Evolutionary conservation across 345 rosid genomes (phyloP), one percentile per base, ranked within the genome.

Genomic region (Rubroshorea leprosula): DNA sequence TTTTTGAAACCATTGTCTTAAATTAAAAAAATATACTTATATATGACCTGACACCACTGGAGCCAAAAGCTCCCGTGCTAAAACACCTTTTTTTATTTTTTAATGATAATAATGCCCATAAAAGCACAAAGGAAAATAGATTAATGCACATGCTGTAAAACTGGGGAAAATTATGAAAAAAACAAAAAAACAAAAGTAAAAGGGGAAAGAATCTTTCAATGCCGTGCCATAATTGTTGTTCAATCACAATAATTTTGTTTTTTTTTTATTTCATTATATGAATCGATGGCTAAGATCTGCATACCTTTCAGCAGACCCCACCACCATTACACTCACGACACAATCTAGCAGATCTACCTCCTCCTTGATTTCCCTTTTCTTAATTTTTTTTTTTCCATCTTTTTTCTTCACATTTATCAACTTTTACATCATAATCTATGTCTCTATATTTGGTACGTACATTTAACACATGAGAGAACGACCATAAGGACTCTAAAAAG

Each of bases 271-370:
- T 69, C 51, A 25, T 25, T 56, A 45, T 25, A 60, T 26, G 66
- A 70, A 31, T 68, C 49, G 66, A 61, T 68, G 70, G 81, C 62
- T 60, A 23, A 61, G 73, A 75, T 64, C 74, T 68, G 70, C 74
- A 63, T 57, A 56, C 68, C 63, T 75, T 78, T 79, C 53, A 64
- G 83, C 79, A 80, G 72, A 72, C 68, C 72, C 77, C 58, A 65
- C 65, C 63, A 61, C 49, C 48, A 64, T 70, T 72, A 68, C 58
- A 41, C 1, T 4, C 17, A 29, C 39, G n/a, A n/a, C 29, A 58
- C 49, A 66, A 65, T 54, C 65, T 66, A n/a, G n/a, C 50, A 72
- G 77, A 66, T 73, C 79, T 70, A 72, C 81, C 45, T 17, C 54
- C 38, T 29, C 13, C 17, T 12, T n/a, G n/a, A n/a, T 68, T 59